A percentile compares a stretch with the other conserved stretches of the same genome.
phyloP scores from a whole-genome alignment of 2,329 filamentous ascomycete species.

The Fusarium sterilihyphosum region DNA sequence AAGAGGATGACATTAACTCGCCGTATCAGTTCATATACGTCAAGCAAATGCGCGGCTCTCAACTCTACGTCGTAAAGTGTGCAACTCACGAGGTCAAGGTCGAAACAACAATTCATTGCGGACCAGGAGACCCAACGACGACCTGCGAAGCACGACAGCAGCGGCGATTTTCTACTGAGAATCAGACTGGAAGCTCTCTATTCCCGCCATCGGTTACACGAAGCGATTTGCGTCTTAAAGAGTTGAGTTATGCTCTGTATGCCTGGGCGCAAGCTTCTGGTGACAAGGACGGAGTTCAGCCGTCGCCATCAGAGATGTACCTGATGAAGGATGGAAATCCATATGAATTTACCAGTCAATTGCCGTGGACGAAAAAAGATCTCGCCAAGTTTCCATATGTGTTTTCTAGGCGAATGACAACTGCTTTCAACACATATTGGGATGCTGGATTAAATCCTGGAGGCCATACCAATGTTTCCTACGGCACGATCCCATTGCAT shows the following conservation, averaged over 20 bases:
- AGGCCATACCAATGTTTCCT: neutral
- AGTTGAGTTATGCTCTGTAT: neutral
- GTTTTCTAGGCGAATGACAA: neutral
- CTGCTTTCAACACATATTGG: neutral
- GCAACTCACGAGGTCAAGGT: neutral
- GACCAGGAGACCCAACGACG: neutral
- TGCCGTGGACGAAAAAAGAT: neutral
- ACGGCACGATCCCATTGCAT: rapidly evolving
- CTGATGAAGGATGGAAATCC: neutral
- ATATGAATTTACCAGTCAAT: neutral
- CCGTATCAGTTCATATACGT: neutral
- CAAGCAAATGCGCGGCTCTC: neutral
- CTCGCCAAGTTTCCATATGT: neutral
- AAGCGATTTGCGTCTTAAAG: neutral
- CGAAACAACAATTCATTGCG: neutral
- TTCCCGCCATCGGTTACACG: neutral
- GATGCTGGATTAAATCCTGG: neutral
- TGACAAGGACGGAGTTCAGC: neutral
- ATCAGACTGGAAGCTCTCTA: neutral
- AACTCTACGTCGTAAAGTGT: neutral
- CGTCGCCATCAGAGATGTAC: neutral
- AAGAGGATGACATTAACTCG: neutral
- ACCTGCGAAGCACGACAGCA: neutral
- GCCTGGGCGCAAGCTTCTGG: neutral
- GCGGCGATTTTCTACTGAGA: neutral